Evolutionary conservation across 768 basidiomycete species (phyloP), one percentile per base, ranked within the genome.

Genomic region (Leccinum sublutescens): DNA sequence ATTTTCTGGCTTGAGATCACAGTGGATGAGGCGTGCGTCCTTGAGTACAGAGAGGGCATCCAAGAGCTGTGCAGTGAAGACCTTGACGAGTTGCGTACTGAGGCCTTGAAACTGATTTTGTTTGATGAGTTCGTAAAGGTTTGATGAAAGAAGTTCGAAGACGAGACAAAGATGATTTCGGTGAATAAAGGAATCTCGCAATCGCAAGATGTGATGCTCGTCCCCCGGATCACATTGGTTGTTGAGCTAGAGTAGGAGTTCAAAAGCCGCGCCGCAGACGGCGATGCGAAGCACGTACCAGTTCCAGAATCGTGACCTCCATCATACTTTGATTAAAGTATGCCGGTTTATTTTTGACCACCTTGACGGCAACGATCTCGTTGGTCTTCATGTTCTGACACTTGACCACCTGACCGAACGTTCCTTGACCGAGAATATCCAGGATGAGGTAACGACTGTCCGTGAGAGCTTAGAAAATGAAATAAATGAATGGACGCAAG

Each of bases 261-360:
- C 55, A 62, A 51, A 17, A 17, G 50, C 3, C 50, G 31, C 5
- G 7, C 27, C 23, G 12, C 3, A 14, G n/a, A n/a, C n/a, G 29
- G 36, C 12, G 5, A 50, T 52, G 57, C n/a, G n/a, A 56, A 47
- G 19, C 7, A 82, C 91, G 61, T 56, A 95, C 95, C 76, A 98
- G 78, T 73, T 98, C 94, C 49, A 99, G 80, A 61, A 99, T 98
- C 1, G 95, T 97, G 27, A 98, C 96, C 75, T 99, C 97, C 97
- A 99, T 99, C 91, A 97, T 98, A 74, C 91, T 93, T 77, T 99
- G 97, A 71, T 98, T 98, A 75, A 97, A 95, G 78, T 99, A 99
- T 0, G 97, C 97, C 5, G 96, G 97, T 76, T 98, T 99, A 76
- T 99, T 99, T 80, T 99, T 99, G 64, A 99, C 94, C 8, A 99